Evolutionary conservation across 139 green algal genomes (phyloP).

Genomic region (Tetradesmus lagerheimii): DNA sequence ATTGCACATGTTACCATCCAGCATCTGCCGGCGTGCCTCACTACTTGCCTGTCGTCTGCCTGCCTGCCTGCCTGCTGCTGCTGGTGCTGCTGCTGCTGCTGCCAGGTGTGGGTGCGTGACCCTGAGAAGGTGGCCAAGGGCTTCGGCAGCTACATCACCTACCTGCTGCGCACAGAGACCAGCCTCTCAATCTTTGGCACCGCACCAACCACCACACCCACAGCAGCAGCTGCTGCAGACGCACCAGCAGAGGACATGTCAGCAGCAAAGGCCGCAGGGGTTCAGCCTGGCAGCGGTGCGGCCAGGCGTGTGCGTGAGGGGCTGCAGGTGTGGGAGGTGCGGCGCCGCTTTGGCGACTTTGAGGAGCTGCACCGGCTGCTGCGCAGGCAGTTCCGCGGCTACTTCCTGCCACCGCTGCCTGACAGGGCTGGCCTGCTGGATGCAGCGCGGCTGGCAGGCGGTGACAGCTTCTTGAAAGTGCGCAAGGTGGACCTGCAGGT

Average conservation of each 20-base stretch:
- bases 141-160: constrained; percentile 45
- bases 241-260: constrained; percentile 1
- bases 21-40: too few species aligned
- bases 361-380: constrained; percentile 85
- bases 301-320: background rate
- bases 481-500: constrained; percentile 69
- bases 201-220: background rate
- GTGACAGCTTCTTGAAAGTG: constrained; percentile 65
- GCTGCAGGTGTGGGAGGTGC: constrained; percentile 63
- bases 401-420: constrained; percentile 92
- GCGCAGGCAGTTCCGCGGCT: constrained; percentile 78
- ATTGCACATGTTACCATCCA: background rate
- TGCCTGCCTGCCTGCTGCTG: background rate
- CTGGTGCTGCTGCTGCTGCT: too few species aligned
- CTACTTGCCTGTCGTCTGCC: background rate
- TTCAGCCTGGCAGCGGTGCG: background rate
- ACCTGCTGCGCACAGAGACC: constrained; percentile 57
- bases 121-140: constrained; percentile 17
- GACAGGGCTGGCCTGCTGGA: constrained; percentile 75
- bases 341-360: constrained; percentile 88
- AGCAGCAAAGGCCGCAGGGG: background rate
- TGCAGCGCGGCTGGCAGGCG: constrained; percentile 9
- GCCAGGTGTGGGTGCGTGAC: constrained; percentile 39
- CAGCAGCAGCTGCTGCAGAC: background rate
- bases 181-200: background rate